Conservation (phyloP, 179 eudicot species). For the Spergularia azorica region DNA sequence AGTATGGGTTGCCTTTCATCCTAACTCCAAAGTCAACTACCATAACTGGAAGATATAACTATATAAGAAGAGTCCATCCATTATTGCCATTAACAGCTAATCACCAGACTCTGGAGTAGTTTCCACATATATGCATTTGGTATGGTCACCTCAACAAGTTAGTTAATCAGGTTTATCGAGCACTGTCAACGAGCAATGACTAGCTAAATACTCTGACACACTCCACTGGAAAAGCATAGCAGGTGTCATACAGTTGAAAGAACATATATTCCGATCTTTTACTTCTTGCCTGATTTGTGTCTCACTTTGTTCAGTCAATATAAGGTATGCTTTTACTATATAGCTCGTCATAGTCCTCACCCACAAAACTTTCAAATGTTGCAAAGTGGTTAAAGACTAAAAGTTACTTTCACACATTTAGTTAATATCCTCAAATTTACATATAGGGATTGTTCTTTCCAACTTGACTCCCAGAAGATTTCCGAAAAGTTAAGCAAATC, state of each 20-base stretch:
- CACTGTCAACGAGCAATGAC: conserved; percentile 3
- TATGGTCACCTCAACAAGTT: too few species aligned
- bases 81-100: not conserved
- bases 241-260: conserved; percentile 2
- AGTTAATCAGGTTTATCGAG: not conserved
- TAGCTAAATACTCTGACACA: not conserved
- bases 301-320: not conserved
- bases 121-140: not conserved
- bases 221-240: not conserved
- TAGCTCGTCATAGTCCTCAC: not conserved
- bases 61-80: not conserved
- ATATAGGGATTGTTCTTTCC: not conserved
- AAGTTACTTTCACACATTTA: not conserved
- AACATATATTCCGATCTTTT: not conserved
- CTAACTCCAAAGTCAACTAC: not conserved
- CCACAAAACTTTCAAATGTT: too few species aligned
- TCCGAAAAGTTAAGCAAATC: not conserved
- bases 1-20: not conserved
- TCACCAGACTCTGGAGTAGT: not conserved
- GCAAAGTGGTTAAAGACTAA: not conserved
- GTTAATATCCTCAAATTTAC: not conserved
- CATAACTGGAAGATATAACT: not conserved
- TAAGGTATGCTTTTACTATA: not conserved
- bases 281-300: not conserved
- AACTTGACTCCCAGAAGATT: not conserved